These are phyloP conservation scores for Mycena haematopus DNA, from an alignment of 768 basidiomycete genomes.

Conservation along the genomic window DNA sequence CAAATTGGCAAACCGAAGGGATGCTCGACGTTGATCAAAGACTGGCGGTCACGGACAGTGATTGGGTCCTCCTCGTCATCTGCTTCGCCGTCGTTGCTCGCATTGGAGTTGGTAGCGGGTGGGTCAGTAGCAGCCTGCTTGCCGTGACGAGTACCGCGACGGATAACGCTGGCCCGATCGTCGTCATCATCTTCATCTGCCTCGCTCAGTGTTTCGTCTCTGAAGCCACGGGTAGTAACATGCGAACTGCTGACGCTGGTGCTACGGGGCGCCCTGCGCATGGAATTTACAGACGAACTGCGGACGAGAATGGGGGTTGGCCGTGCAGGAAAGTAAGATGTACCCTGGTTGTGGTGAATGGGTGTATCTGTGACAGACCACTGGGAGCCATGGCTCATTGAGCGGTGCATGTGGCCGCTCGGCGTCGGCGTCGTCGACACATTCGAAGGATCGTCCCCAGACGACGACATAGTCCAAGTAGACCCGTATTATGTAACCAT, in stretches of 20 bases:
- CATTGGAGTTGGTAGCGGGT: constrained; percentile 39
- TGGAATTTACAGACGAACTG: constrained; percentile 59
- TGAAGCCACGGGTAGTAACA: constrained; percentile 49
- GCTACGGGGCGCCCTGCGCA: constrained; percentile 59
- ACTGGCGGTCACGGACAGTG: constrained; percentile 94
- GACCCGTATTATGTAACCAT: no score
- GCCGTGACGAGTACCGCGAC: constrained; percentile 42
- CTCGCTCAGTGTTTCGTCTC: constrained; percentile 59
- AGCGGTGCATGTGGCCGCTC: constrained; percentile 46
- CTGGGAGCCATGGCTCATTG: constrained; percentile 60
- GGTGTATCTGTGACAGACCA: constrained; percentile 66
- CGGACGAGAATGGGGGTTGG: constrained; percentile 52
- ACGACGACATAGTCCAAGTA: background rate
- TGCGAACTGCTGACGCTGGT: constrained; percentile 67
- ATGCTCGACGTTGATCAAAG: constrained; percentile 98
- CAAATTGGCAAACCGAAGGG: constrained; percentile 99
- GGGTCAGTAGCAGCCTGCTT: constrained; percentile 50
- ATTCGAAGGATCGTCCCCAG: constrained; percentile 40
- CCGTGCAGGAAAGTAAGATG: constrained; percentile 71
- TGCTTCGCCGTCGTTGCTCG: constrained; percentile 42
- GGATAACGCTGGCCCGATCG: constrained; percentile 33
- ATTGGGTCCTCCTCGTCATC: constrained; percentile 79
- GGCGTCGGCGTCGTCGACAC: constrained; percentile 55
- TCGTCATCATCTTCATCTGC: constrained; percentile 57
- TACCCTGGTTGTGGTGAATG: constrained; percentile 70